Base-by-base conservation (phyloP, 192 early-diverging fungal species). In the Entophlyctis luteolus region DNA sequence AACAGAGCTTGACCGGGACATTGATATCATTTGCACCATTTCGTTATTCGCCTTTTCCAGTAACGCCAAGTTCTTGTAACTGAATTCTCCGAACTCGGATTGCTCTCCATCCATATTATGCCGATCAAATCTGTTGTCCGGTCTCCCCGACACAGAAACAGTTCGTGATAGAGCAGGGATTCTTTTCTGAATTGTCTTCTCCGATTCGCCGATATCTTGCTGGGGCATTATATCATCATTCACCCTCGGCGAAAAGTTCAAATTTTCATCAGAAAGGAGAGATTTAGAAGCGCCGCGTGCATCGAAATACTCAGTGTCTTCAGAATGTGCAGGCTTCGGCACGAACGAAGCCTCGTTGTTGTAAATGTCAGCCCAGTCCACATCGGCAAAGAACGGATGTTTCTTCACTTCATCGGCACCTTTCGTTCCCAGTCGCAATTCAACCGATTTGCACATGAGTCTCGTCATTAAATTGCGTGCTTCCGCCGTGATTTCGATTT, bases 301-400 rank as follows among this genome's bases (percentile, higher is more conserved):
- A 73, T 97, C 95, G 86, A 98, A 98, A 68, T 97, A 97, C 29
- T 89, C 85, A 0, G 95, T 97, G 62, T 97, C 95, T 48, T 93
- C 92, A 0, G 79, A 74, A 58, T 82, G 77, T 20, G 83, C 86
- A 3, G 87, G 73, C 37, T 89, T 85, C 0, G 96, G 96, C 28
- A 88, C 81, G 78, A 98, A 98, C 1, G 84, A 80, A 1, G 94
- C 90, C n/a, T 78, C 75, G 46, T 81, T 74, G 0, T 72, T 77
- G 28, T 79, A 48, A 4, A 95, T 60, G 5, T 59, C 79, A 25
- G 83, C 81, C 93, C 93, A 95, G 47, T 90, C 77, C 2, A 91
- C 73, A 12, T 77, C 84, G 5, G 47, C 60, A 76, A 95, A 95
- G 70, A 85, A 93, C 14, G 87, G 79, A 70, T 93, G 91, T 8